Evolutionary conservation across 768 basidiomycete genomes (phyloP), one percentile per base, ranked within the genome.

Genomic region (Mycena indigotica): DNA sequence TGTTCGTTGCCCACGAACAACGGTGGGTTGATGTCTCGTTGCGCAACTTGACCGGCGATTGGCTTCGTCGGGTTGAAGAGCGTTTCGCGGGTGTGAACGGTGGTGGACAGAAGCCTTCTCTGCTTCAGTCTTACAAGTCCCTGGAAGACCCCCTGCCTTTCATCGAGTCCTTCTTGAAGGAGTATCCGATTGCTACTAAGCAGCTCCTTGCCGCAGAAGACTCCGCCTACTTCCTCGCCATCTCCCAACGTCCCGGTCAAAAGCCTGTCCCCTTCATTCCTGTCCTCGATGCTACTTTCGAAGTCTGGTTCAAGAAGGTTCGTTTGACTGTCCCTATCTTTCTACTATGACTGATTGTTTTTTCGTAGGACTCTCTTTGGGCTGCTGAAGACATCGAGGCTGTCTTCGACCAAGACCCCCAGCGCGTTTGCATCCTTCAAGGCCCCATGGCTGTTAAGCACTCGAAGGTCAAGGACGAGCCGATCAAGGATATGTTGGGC

Each of bases 291-390:
- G 86, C 88, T 21, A 86, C 75, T 64, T 98, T 98, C 69, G 93
- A 95, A 70, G 95, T 98, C 51, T 99, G 97, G 97, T 98, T 99
- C 80, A 98, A 99, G 84, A 99, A 99, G 89, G 93, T 91, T 59
- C 38, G 80, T 61, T 40, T 30, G 28, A 4, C 26, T 30, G 41
- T 49, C 23, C 48, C 55, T 19, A 49, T 21, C 44, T 50, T 23
- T 3, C 48, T 52, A 24, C 8, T 56, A 30, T 12, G 10, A n/a
- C 28, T 24, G 23, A 38, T 46, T 32, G 17, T 48, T 52, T 55
- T 63, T 23, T 24, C 54, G 21, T 64, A 93, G 91, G 96, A 98
- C 72, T 98, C 96, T 5, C 84, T 98, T 12, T 98, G 96, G 95
- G 91, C 91, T 38, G 91, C 94, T 2, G 96, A 98, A 73, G 97